Conservation (phyloP, 164 flowering plant genomes). For the Vitis amurensis region DNA sequence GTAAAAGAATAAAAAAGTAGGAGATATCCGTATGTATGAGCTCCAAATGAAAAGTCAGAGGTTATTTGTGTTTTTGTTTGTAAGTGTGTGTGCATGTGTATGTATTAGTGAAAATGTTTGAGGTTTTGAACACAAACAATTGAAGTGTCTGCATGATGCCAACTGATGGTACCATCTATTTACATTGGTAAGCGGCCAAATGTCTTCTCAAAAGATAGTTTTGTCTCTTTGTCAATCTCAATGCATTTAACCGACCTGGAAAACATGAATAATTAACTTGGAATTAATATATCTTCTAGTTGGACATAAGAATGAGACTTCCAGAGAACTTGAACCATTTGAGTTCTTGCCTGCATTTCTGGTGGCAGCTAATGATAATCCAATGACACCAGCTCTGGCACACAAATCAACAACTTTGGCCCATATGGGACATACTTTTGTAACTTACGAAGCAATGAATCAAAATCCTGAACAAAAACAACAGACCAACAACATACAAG, state of each 20-base stretch:
- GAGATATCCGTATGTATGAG: neutral
- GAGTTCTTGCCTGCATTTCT: slow-evolving; percentile 83
- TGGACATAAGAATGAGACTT: slow-evolving; percentile 56
- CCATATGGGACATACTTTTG: slow-evolving; percentile 62
- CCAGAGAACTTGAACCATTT: slow-evolving; percentile 1
- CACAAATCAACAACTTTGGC: slow-evolving; percentile 83
- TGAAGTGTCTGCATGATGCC: too few relatives aligned
- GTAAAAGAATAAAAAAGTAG: too few relatives aligned
- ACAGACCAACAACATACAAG: too few relatives aligned
- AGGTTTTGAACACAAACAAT: slow-evolving; percentile 21
- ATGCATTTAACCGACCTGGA: slow-evolving; percentile 82
- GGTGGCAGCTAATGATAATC: slow-evolving; percentile 75
- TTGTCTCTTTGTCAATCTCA: slow-evolving; percentile 90
- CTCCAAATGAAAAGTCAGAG: too few relatives aligned
- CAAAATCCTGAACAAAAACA: too few relatives aligned
- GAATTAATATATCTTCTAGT: neutral
- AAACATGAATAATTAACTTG: slow-evolving; percentile 7
- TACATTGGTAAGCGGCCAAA: slow-evolving; percentile 60
- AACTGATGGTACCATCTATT: slow-evolving; percentile 18
- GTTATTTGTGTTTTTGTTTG: too few relatives aligned
- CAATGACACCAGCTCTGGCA: slow-evolving; percentile 96
- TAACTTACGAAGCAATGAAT: too few relatives aligned
- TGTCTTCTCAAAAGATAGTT: slow-evolving; percentile 75
- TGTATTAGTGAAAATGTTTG: neutral
- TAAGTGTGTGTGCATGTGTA: neutral